phyloP scores from a whole-genome alignment of 352 stramenopile species.

The Hyaloperonospora brassicae region DNA sequence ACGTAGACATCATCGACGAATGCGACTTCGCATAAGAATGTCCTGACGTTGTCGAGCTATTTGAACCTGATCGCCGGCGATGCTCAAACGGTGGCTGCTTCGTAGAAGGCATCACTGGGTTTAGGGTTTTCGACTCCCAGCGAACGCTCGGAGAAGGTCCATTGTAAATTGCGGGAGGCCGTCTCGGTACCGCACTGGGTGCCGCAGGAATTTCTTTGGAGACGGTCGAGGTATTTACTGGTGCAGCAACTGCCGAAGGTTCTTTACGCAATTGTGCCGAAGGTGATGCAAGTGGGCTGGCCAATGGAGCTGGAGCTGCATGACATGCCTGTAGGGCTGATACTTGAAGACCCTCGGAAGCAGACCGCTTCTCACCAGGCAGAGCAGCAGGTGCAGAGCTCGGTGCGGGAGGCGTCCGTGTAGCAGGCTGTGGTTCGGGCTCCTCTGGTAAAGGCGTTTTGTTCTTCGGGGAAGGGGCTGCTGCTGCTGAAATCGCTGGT shows the following conservation, averaged over 20 bases:
- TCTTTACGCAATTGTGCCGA: slow-evolving; percentile 17
- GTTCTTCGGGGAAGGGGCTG: slow-evolving; percentile 25
- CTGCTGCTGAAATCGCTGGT: no score
- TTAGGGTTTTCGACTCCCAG: slow-evolving; percentile 22
- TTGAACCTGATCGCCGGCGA: slow-evolving; percentile 59
- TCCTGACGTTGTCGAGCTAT: slow-evolving; percentile 62
- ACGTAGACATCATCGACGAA: slow-evolving; percentile 69
- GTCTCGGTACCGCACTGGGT: slow-evolving; percentile 14
- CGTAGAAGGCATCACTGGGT: slow-evolving; percentile 18
- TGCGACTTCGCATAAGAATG: slow-evolving; percentile 77
- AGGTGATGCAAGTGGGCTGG: slow-evolving; percentile 12
- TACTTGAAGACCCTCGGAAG: slow-evolving; percentile 7
- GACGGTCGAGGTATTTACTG: slow-evolving; percentile 10
- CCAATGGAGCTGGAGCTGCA: slow-evolving; percentile 6
- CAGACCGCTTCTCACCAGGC: slow-evolving; percentile 22
- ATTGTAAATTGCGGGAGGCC: slow-evolving; percentile 32
- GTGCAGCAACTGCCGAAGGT: slow-evolving; percentile 6
- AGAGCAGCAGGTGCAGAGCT: slow-evolving; percentile 45
- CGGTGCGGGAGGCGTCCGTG: slow-evolving; percentile 28
- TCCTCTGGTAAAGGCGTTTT: slow-evolving; percentile 11
- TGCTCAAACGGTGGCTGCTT: slow-evolving; percentile 26
- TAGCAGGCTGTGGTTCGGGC: slow-evolving; percentile 9
- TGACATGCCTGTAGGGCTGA: slow-evolving; percentile 1
- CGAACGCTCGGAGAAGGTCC: slow-evolving; percentile 21
- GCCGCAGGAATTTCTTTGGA: slow-evolving; percentile 15